phyloP scores from a whole-genome alignment of 192 early-diverging fungal genomes.

The Coemansia javaensis region DNA sequence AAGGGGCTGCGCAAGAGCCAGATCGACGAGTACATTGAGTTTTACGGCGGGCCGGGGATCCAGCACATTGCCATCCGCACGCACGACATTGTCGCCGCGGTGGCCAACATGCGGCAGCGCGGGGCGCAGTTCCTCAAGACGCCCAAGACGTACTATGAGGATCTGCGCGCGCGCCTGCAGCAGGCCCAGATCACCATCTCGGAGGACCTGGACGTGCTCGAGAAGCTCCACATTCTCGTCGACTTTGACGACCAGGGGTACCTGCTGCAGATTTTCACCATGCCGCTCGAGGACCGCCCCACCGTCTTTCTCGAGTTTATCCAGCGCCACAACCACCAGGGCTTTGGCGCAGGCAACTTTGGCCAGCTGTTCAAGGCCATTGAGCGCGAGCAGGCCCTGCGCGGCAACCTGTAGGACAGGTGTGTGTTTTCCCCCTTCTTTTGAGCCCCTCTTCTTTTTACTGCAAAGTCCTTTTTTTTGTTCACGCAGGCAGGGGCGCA shows the following conservation, averaged over 20 bases:
- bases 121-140: conserved; percentile 88
- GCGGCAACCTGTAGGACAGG: conserved; percentile 67
- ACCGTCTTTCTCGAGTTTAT: conserved; percentile 97
- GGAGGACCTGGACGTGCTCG: conserved; percentile 77
- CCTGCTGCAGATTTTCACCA: conserved; percentile 88
- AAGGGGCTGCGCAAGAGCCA: conserved; percentile 89
- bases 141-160: conserved; percentile 83
- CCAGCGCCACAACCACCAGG: conserved; percentile 88
- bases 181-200: conserved; percentile 65
- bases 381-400: conserved; percentile 87
- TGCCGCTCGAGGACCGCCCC: conserved; percentile 91
- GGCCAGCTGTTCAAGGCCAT: conserved; percentile 95
- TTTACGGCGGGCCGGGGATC: conserved; percentile 67
- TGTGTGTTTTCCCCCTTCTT: too few relatives aligned
- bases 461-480: too few relatives aligned
- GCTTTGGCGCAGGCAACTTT: conserved; percentile 97
- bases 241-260: conserved; percentile 98
- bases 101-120: conserved; percentile 73
- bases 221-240: conserved; percentile 85
- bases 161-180: conserved; percentile 68
- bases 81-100: conserved; percentile 76
- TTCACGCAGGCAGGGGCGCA: too few relatives aligned
- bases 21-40: conserved; percentile 69
- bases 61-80: conserved; percentile 95
- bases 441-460: too few relatives aligned